Evolutionary conservation across 352 stramenopile species (phyloP).

Genomic region (Globisporangium sylvaticum): DNA sequence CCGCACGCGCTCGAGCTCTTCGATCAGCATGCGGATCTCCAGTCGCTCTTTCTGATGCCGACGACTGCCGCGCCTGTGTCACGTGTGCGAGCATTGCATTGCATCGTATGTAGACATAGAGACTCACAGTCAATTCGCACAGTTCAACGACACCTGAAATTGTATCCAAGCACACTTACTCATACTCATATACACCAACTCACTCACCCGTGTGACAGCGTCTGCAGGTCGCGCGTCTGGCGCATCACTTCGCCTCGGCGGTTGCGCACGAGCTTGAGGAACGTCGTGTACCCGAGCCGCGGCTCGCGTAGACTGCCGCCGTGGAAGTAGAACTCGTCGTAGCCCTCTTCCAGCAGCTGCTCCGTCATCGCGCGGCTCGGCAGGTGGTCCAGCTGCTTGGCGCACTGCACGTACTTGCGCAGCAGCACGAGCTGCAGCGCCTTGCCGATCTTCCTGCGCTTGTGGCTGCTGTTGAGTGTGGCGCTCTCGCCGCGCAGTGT

Average conservation of each 20-base stretch:
- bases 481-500: background rate
- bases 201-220: constrained; percentile 20
- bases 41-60: constrained; percentile 40
- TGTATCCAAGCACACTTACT: too few species aligned
- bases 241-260: constrained; percentile 43
- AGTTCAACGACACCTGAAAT: too few species aligned
- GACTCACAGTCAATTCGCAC: too few species aligned
- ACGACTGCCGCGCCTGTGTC: constrained; percentile 16
- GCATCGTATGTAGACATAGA: too few species aligned
- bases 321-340: constrained; percentile 70
- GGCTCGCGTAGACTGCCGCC: constrained; percentile 55
- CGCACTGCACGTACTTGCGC: constrained; percentile 55
- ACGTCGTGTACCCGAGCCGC: constrained; percentile 49
- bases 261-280: constrained; percentile 70
- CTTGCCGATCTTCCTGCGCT: constrained; percentile 55
- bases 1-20: constrained; percentile 53
- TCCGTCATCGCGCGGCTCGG: constrained; percentile 49
- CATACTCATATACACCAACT: background rate
- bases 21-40: constrained; percentile 52
- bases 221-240: constrained; percentile 17
- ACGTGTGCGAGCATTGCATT: background rate
- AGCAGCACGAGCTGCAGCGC: constrained; percentile 51
- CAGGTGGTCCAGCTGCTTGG: constrained; percentile 41
- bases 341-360: constrained; percentile 57
- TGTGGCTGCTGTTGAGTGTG: background rate